Conservation (phyloP, 345 rosid genomes). For the Pistacia integerrima region DNA sequence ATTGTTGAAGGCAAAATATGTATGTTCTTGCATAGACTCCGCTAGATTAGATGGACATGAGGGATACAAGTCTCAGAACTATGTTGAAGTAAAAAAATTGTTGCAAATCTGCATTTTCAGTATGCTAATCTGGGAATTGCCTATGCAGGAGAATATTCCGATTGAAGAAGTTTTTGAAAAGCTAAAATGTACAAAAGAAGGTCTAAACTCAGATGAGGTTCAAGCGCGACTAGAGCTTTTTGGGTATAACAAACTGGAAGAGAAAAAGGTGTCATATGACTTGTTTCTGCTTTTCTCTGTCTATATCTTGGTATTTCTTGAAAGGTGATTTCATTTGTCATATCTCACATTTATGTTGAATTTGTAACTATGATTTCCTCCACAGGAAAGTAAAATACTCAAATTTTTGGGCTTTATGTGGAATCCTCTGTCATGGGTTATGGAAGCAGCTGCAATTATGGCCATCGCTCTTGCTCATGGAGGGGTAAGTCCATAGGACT, state of each 20-base stretch:
- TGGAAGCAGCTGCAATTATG: slow-evolving; percentile 68
- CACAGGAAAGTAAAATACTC: slow-evolving; percentile 57
- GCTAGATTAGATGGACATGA: neutral
- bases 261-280: slow-evolving; percentile 42
- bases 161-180: slow-evolving; percentile 56
- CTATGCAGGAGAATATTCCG: slow-evolving; percentile 53
- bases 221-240: slow-evolving; percentile 47
- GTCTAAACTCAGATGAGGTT: slow-evolving; percentile 46
- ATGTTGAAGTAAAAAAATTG: neutral
- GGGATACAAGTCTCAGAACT: neutral
- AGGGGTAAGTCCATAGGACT: slow-evolving; percentile 37
- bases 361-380: neutral
- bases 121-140: neutral
- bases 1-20: neutral
- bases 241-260: slow-evolving; percentile 67
- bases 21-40: neutral
- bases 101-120: neutral
- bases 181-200: slow-evolving; percentile 52
- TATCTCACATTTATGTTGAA: neutral
- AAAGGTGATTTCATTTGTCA: neutral
- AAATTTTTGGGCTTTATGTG: slow-evolving; percentile 69
- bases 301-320: neutral
- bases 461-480: slow-evolving; percentile 53
- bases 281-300: neutral
- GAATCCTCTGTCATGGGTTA: slow-evolving; percentile 66